phyloP scores from a whole-genome alignment of 768 basidiomycete genomes.

The Termitomyces sp. region DNA sequence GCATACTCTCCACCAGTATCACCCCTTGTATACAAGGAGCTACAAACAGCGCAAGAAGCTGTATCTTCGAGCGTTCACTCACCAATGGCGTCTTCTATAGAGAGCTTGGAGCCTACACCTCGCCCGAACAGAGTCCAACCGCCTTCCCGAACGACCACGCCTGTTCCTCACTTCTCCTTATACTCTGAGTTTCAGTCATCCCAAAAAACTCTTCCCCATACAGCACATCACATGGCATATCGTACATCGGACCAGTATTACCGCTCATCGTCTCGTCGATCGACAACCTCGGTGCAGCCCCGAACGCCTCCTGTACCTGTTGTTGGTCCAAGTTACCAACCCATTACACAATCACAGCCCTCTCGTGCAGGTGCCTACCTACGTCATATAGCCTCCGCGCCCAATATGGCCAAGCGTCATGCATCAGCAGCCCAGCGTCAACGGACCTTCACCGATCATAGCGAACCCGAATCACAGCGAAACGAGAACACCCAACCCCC shows the following conservation, averaged over 20 bases:
- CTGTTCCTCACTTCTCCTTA: slow-evolving; percentile 3
- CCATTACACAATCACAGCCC: slow-evolving; percentile 30
- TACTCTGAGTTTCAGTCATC: slow-evolving; percentile 7
- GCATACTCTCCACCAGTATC: slow-evolving; percentile 26
- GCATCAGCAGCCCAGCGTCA: slow-evolving; percentile 22
- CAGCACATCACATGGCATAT: slow-evolving; percentile 7
- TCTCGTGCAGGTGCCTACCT: slow-evolving; percentile 63
- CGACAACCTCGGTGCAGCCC: slow-evolving; percentile 5
- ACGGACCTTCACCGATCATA: slow-evolving; percentile 26
- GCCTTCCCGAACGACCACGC: slow-evolving; percentile 10
- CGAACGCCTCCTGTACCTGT: slow-evolving; percentile 19
- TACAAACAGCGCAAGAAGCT: slow-evolving; percentile 11
- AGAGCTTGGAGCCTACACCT: slow-evolving; percentile 25
- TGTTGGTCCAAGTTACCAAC: slow-evolving; percentile 18
- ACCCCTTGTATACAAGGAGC: slow-evolving; percentile 20
- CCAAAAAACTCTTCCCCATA: slow-evolving; percentile 5
- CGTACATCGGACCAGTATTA: slow-evolving; percentile 10
- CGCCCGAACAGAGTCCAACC: slow-evolving; percentile 11
- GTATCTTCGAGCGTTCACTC: slow-evolving; percentile 18
- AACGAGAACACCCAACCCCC: slow-evolving; percentile 40
- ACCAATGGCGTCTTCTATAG: slow-evolving; percentile 26
- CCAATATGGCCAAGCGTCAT: slow-evolving; percentile 33
- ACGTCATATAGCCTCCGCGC: slow-evolving; percentile 65
- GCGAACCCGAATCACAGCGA: slow-evolving; percentile 17
- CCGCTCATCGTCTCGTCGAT: slow-evolving; percentile 5